Evolutionary conservation across 2,329 filamentous ascomycete species (phyloP), one percentile per base, ranked within the genome.

Genomic region (Xenoacremonium recifei): DNA sequence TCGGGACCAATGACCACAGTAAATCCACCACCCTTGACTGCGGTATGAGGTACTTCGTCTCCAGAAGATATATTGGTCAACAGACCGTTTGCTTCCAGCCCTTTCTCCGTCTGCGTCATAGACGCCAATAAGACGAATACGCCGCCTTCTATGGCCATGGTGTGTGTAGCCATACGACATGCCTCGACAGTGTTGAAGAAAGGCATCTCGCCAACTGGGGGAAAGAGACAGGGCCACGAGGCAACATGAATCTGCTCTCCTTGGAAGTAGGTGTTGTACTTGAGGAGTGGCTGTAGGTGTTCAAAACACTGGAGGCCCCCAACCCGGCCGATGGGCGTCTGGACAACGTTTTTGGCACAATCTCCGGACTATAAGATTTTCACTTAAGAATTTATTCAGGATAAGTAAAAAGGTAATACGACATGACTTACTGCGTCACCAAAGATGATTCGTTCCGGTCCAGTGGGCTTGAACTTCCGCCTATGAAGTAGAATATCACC

Each of bases 401-500:
- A n/a, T n/a, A n/a, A n/a, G n/a, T n/a, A n/a, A n/a, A n/a, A n/a
- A n/a, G n/a, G n/a, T n/a, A n/a, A n/a, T n/a, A n/a, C n/a, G n/a
- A n/a, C n/a, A n/a, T n/a, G n/a, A n/a, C n/a, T n/a, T n/a, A n/a
- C n/a, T 1, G 64, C 66, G 40, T 77, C 73, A 4, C 72, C 72
- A 35, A 69, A 77, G 16, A 76, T 47, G 4, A 68, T 71, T 2
- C 70, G 63, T 54, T 77, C 73, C 60, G 76, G 69, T 40, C 76
- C 71, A 1, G 71, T 76, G 0, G 72, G 67, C 53, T 77, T 77
- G 48, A 76, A 61, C 57, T 77, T 77, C 13, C 70, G 65, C 4
- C 71, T 66, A 27, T 66, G 57, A 6, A 62, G 50, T 6, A 60
- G 47, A 20, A 73, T 38, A 23, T 67, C 59, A 9, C 72, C 71